A percentile compares a stretch with the other conserved stretches of the same genome.
These are phyloP conservation scores for Trypethelium eluteriae DNA, from an alignment of 495 filamentous ascomycete genomes.

Conservation along the genomic window DNA sequence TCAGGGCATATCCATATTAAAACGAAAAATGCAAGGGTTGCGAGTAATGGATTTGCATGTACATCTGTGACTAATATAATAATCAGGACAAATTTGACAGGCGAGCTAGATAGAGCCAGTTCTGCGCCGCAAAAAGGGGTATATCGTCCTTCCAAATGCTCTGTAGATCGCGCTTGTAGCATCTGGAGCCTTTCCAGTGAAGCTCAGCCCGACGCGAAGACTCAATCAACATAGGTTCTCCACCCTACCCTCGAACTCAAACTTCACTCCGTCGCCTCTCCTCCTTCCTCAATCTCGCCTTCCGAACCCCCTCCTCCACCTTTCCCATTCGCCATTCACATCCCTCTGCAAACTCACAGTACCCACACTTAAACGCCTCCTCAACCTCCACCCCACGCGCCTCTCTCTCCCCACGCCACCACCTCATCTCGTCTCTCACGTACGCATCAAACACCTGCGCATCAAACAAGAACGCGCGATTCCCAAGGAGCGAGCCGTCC, in stretches of 20 bases:
- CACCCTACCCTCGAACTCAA: background rate
- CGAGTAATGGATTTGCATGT: background rate
- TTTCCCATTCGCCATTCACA: slow-evolving; percentile 50
- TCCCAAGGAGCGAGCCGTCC: slow-evolving; percentile 54
- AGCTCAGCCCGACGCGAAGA: too few relatives aligned
- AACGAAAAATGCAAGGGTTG: background rate
- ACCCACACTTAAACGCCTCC: slow-evolving; percentile 83
- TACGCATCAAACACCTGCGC: slow-evolving; percentile 54
- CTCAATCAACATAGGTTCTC: too few relatives aligned
- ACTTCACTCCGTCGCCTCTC: slow-evolving; percentile 19
- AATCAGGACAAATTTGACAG: too few relatives aligned
- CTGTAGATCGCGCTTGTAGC: too few relatives aligned
- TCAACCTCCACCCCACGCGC: slow-evolving; percentile 76
- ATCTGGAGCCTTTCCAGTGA: too few relatives aligned
- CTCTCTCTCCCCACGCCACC: slow-evolving; percentile 77
- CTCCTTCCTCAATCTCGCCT: slow-evolving; percentile 24
- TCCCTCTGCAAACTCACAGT: slow-evolving; percentile 55
- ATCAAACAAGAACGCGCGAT: slow-evolving; percentile 63
- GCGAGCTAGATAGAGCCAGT: too few relatives aligned
- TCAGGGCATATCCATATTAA: slow-evolving; percentile 21
- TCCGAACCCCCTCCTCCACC: slow-evolving; percentile 44
- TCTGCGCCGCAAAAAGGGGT: too few relatives aligned
- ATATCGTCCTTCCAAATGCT: too few relatives aligned
- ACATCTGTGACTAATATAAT: background rate
- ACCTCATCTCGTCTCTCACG: slow-evolving; percentile 60